phyloP scores from a whole-genome alignment of 148 eudicot species.

The Amaranthus hypochondriacus region DNA sequence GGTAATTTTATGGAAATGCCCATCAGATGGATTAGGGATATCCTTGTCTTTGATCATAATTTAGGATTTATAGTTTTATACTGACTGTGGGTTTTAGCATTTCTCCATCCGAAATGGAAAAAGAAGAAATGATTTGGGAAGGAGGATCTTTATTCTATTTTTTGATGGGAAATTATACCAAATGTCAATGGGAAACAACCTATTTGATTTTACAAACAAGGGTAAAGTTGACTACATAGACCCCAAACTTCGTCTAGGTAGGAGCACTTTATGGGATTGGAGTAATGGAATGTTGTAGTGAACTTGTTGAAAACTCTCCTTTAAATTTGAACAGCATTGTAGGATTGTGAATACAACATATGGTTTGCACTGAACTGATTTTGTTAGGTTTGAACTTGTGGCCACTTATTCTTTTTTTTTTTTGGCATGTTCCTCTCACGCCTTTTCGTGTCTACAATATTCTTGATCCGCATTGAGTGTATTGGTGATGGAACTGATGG shows the following conservation, averaged over 20 bases:
- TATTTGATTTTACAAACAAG: too few species aligned
- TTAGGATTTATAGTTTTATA: background rate
- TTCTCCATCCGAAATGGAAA: background rate
- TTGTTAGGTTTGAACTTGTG: background rate
- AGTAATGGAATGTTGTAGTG: background rate
- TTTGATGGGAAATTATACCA: background rate
- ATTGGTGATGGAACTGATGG: too few species aligned
- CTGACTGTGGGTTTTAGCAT: background rate
- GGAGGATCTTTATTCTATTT: background rate
- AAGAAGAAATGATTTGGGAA: background rate
- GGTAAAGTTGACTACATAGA: too few species aligned
- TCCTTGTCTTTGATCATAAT: background rate
- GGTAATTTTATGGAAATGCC: background rate
- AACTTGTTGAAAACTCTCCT: background rate
- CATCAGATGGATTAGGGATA: background rate
- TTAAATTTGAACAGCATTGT: background rate
- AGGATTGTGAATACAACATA: background rate
- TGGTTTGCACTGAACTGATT: background rate
- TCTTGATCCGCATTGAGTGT: too few species aligned
- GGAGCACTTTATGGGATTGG: too few species aligned
- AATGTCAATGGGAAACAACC: too few species aligned
- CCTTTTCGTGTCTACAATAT: too few species aligned
- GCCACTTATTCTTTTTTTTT: background rate
- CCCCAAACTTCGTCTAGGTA: too few species aligned
- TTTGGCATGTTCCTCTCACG: background rate